phyloP scores from a whole-genome alignment of 116 monocot species.

The Posidonia oceanica region DNA sequence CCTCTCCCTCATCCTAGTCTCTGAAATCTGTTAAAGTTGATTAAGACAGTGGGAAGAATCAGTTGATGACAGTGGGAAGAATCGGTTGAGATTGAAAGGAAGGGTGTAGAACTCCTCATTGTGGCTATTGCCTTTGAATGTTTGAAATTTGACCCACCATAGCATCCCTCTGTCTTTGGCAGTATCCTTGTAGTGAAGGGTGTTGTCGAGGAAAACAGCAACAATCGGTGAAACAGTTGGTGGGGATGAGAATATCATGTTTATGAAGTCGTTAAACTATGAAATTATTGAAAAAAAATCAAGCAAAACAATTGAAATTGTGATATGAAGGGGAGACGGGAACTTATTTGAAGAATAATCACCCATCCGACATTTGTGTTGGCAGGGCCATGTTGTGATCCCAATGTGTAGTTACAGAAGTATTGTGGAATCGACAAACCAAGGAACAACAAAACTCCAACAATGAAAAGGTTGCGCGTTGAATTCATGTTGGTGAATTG shows the following conservation, averaged over 20 bases:
- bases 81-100: slow-evolving; percentile 82
- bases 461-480: slow-evolving; percentile 87
- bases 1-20: too few relatives aligned
- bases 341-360: neutral
- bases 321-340: neutral
- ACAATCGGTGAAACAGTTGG: slow-evolving; percentile 69
- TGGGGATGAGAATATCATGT: slow-evolving; percentile 78
- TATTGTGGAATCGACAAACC: slow-evolving; percentile 88
- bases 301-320: neutral
- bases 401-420: slow-evolving; percentile 54
- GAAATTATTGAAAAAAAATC: neutral
- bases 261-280: slow-evolving; percentile 88
- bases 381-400: slow-evolving; percentile 57
- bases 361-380: slow-evolving; percentile 84
- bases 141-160: slow-evolving; percentile 77
- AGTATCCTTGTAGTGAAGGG: slow-evolving; percentile 55
- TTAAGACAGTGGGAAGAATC: too few relatives aligned
- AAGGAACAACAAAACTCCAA: slow-evolving; percentile 74
- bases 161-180: slow-evolving; percentile 77
- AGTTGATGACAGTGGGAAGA: slow-evolving; percentile 61
- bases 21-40: too few relatives aligned
- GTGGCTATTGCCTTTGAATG: slow-evolving; percentile 63
- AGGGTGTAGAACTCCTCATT: slow-evolving; percentile 89
- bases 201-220: slow-evolving; percentile 76
- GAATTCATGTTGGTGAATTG: slow-evolving; percentile 99